Base-by-base conservation (phyloP, 257 asterid species). In the Solanum bulbocastanum region DNA sequence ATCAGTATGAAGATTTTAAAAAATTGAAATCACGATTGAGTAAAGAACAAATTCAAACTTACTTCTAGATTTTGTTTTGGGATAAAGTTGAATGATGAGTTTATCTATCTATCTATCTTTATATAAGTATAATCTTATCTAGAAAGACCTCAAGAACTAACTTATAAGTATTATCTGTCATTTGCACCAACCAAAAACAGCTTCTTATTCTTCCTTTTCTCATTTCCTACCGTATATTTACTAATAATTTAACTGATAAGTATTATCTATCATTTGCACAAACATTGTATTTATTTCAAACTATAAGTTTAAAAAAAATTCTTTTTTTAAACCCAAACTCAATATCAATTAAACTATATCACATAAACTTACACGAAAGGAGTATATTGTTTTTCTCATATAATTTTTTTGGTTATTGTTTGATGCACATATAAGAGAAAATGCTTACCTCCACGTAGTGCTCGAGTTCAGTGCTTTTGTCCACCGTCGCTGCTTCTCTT, bases 391-490 rank as follows among this genome's bases (percentile, higher is more conserved):
- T 52, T 52, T 52, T 2, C 62, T 52, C n/a, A 52, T 52, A 18
- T 52, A 52, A 16, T 1, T 46, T 16, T 56, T 20, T 56, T 56
- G 65, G 65, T 56, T 56, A 71, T 18, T 74, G 33, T n/a, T 39
- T 40, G 84, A 78, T 42, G 84, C 5, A 78, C 60, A 40, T 40
- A 39, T 40, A 76, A 25, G 14, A 78, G n/a, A 78, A 35, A 73
- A 73, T 72, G 33, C 79, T 72, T 11, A 94, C 98, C 96, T 94
- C 93, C 25, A 85, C 40, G 56, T 89, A 83, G 18, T 87, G 92
- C 75, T 91, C 92, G 37, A 62, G 83, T 37, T 90, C 92, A 71
- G 37, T 83, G 79, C 23, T 44, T 87, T 35, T 83, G 36, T 83
- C 90, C 35, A 73, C 84, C 39, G 20, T 88, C 76, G 60, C 79